A percentile compares a stretch with the other conserved stretches of the same genome.
Conservation (phyloP, 2,329 filamentous ascomycete genomes). For the Tolypocladium endophyticum region DNA sequence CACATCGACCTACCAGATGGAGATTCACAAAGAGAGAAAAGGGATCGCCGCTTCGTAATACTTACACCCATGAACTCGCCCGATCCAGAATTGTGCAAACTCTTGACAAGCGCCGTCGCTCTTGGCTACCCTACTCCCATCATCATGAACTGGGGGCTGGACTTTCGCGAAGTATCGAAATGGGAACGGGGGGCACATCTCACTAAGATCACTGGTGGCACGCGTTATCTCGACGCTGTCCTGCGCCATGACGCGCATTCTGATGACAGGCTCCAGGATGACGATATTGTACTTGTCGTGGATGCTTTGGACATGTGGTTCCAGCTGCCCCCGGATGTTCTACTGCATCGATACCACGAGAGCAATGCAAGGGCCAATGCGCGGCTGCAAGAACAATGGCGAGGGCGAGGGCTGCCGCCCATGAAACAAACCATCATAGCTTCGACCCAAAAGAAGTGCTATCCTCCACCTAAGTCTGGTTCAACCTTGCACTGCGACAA, state of each 20-base stretch:
- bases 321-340: background rate
- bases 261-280: background rate
- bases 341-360: background rate
- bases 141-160: conserved; percentile 27
- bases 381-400: background rate
- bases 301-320: background rate
- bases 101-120: conserved; percentile 25
- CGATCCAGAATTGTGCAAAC: conserved; percentile 1
- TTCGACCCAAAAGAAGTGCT: background rate
- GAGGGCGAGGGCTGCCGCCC: background rate
- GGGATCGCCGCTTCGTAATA: no score
- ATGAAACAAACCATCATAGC: background rate
- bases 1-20: no score
- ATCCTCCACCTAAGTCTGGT: background rate
- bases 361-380: background rate
- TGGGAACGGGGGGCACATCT: background rate
- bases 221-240: background rate
- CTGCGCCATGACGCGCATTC: background rate
- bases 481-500: background rate
- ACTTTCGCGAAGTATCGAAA: background rate
- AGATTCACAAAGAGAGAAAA: no score
- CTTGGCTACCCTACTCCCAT: conserved; percentile 26
- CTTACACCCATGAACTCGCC: background rate
- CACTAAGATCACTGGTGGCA: background rate
- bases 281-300: background rate